Conservation (phyloP, 345 rosid species). For the Mallotus nudiflorus region DNA sequence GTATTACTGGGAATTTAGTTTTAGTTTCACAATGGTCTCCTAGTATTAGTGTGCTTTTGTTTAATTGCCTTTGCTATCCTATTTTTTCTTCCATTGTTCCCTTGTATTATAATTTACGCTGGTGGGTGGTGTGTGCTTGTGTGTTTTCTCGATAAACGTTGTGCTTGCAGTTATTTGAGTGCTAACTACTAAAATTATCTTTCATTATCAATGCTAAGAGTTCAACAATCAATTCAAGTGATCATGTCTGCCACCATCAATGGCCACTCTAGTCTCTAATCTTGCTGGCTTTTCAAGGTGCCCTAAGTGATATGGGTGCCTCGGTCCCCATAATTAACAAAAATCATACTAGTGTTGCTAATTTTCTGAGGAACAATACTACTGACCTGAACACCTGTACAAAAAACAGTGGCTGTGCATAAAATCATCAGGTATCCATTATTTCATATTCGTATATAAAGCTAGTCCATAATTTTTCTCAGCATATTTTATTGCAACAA, state of each 20-base stretch:
- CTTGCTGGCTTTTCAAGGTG: conserved; percentile 2
- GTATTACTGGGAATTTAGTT: neutral
- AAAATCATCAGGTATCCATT: neutral
- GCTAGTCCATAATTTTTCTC: neutral
- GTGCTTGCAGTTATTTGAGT: neutral
- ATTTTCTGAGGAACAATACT: neutral
- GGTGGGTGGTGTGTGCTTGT: neutral
- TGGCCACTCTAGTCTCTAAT: neutral
- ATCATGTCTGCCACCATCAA: neutral
- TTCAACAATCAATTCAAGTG: neutral
- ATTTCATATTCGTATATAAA: neutral
- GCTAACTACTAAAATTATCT: neutral
- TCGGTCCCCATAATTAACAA: neutral
- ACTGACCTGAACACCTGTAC: neutral
- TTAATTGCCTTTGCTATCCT: neutral
- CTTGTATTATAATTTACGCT: neutral
- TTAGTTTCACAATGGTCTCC: neutral
- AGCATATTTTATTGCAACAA: neutral
- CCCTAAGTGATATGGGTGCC: neutral
- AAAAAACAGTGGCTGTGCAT: neutral
- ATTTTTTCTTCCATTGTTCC: neutral
- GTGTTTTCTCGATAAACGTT: neutral
- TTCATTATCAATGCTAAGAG: neutral
- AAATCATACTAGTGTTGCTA: neutral
- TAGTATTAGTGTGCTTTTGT: neutral